These are phyloP conservation scores for Didymella keratinophila DNA, from an alignment of 2,329 filamentous ascomycete genomes.

Conservation along the genomic window DNA sequence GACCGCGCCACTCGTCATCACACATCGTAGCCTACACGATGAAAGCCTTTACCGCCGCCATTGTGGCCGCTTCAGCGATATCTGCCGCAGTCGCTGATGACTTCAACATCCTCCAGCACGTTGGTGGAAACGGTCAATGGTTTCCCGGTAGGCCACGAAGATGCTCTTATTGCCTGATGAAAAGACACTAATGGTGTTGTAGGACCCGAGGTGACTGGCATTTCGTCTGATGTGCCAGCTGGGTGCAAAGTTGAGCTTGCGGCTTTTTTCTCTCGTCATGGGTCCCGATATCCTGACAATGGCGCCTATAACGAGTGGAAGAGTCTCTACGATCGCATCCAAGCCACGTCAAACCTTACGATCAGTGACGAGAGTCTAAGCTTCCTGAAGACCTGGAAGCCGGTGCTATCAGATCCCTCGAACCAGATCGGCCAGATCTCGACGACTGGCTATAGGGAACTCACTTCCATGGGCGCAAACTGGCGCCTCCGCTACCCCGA, in stretches of 20 bases:
- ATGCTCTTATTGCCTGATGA: background rate
- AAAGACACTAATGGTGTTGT: background rate
- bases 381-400: constrained; percentile 67
- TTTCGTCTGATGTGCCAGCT: constrained; percentile 63
- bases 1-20: background rate
- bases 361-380: constrained; percentile 59
- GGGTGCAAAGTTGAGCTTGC: constrained; percentile 68
- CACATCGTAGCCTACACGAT: constrained; percentile 17
- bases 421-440: constrained; percentile 67
- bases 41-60: constrained; percentile 27
- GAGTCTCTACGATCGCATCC: constrained; percentile 56
- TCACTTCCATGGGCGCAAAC: constrained; percentile 63
- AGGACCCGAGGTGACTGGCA: constrained; percentile 65
- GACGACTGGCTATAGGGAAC: constrained; percentile 69
- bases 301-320: constrained; percentile 68
- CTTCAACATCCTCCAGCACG: constrained; percentile 46
- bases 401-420: constrained; percentile 62
- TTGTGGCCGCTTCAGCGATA: constrained; percentile 26
- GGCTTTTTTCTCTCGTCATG: constrained; percentile 67
- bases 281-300: constrained; percentile 68
- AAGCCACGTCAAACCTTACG: constrained; percentile 60
- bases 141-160: constrained; percentile 35
- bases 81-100: constrained; percentile 27
- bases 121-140: constrained; percentile 53
- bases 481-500: constrained; percentile 56